These are phyloP conservation scores for Cajanus cajan DNA, from an alignment of 306 rosid species.

Conservation along the genomic window DNA sequence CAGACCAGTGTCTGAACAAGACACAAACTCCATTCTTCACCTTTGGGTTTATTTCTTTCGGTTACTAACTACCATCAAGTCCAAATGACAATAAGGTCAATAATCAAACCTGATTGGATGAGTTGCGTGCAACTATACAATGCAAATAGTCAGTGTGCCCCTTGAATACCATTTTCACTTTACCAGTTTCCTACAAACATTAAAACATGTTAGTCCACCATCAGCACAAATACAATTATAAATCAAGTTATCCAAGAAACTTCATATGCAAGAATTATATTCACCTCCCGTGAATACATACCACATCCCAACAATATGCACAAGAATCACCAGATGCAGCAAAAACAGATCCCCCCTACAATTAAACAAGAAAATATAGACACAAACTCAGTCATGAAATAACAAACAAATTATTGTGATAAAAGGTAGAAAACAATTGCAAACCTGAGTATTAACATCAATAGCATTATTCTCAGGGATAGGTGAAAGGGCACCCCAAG, in stretches of 20 bases:
- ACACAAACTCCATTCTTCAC: background rate
- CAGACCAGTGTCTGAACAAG: background rate
- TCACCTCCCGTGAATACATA: conserved; percentile 65
- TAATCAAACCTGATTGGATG: conserved; percentile 68
- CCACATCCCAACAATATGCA: conserved; percentile 99
- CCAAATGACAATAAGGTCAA: conserved; percentile 18
- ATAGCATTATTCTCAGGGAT: conserved; percentile 96
- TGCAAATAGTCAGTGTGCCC: conserved; percentile 92
- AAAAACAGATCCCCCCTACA: conserved; percentile 77
- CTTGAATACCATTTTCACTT: conserved; percentile 72
- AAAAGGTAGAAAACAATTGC: background rate
- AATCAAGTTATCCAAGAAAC: conserved; percentile 17
- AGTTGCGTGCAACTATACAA: conserved; percentile 77
- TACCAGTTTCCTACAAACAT: conserved; percentile 65
- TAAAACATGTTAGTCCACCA: conserved; percentile 24
- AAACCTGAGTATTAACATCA: conserved; percentile 68
- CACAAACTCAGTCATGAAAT: conserved; percentile 8
- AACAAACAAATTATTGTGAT: conserved; percentile 12
- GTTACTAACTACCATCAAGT: background rate
- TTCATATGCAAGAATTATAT: conserved; percentile 21
- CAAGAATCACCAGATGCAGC: conserved; percentile 94
- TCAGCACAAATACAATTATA: conserved; percentile 5
- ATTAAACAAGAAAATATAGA: conserved; percentile 27
- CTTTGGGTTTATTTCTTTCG: background rate
- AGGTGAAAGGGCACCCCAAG: conserved; percentile 97